Evolutionary conservation across 164 flowering plant genomes (phyloP).

Genomic region (Dillenia turbinata): DNA sequence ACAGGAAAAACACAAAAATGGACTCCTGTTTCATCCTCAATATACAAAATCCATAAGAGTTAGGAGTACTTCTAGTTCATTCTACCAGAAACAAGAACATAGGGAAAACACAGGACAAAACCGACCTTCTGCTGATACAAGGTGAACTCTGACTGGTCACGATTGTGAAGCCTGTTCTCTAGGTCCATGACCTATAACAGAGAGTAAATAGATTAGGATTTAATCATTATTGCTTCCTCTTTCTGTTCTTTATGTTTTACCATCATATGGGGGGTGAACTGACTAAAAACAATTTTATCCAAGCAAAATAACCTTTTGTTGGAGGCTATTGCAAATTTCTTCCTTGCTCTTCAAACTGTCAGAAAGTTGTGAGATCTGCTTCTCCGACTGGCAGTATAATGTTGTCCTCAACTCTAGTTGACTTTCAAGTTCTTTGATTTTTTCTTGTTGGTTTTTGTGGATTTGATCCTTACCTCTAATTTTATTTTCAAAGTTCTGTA

Average conservation of each 20-base stretch:
- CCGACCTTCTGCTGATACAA: slow-evolving; percentile 33
- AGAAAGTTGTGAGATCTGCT: slow-evolving; percentile 46
- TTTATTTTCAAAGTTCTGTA: slow-evolving; percentile 63
- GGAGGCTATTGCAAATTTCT: slow-evolving; percentile 45
- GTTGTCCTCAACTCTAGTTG: slow-evolving; percentile 41
- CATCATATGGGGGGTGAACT: neutral
- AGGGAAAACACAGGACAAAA: too few relatives aligned
- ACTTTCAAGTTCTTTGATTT: slow-evolving; percentile 70
- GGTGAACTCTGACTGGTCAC: slow-evolving; percentile 24
- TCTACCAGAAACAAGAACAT: too few relatives aligned
- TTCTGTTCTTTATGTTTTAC: neutral
- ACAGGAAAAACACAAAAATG: too few relatives aligned
- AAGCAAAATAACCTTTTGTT: slow-evolving; percentile 46
- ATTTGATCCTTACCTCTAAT: slow-evolving; percentile 58
- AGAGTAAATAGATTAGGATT: neutral
- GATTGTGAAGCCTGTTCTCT: slow-evolving; percentile 40
- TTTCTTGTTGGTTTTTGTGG: slow-evolving; percentile 59
- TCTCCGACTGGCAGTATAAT: slow-evolving; percentile 53
- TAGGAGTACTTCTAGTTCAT: too few relatives aligned
- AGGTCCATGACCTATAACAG: slow-evolving; percentile 40
- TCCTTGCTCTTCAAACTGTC: slow-evolving; percentile 67
- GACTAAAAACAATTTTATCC: neutral
- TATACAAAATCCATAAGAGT: too few relatives aligned
- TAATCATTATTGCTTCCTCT: neutral
- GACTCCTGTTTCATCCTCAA: too few relatives aligned